Percentiles rank a stretch among this genome's conserved stretches.
Conservation (phyloP, 1,139 yeast species). For the Torulaspora pretoriensis region DNA sequence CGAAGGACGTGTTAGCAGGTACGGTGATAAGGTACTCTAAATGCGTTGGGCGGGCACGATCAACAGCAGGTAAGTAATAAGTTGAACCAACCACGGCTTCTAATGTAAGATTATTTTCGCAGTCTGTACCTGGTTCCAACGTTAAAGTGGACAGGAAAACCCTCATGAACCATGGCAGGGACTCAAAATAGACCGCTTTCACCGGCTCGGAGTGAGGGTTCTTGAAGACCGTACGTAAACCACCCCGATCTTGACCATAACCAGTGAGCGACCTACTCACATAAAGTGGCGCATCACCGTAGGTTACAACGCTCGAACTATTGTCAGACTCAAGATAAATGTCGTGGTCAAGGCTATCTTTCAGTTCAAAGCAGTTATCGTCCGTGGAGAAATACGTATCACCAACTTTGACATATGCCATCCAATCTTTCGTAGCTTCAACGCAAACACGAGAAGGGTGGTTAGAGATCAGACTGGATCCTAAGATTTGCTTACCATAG, state of each 20-base stretch:
- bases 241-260: slow-evolving; percentile 86
- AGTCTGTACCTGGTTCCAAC: slow-evolving; percentile 32
- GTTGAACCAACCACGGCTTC: slow-evolving; percentile 47
- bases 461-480: slow-evolving; percentile 54
- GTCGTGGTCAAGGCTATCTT: slow-evolving; percentile 39
- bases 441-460: slow-evolving; percentile 44
- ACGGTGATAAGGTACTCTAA: slow-evolving; percentile 61
- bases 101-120: slow-evolving; percentile 11
- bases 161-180: slow-evolving; percentile 92
- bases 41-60: slow-evolving; percentile 78
- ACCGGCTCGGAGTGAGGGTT: slow-evolving; percentile 56
- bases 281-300: slow-evolving; percentile 55
- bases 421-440: slow-evolving; percentile 48
- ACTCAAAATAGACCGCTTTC: slow-evolving; percentile 64
- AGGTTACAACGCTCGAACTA: slow-evolving; percentile 38
- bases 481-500: slow-evolving; percentile 64
- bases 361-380: slow-evolving; percentile 39
- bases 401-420: slow-evolving; percentile 33
- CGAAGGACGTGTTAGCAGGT: slow-evolving; percentile 61
- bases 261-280: slow-evolving; percentile 90
- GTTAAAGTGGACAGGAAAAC: slow-evolving; percentile 69
- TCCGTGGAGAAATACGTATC: slow-evolving; percentile 33
- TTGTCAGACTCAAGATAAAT: slow-evolving; percentile 41
- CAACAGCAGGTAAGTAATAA: slow-evolving; percentile 71
- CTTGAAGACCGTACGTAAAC: slow-evolving; percentile 69